Conservation (phyloP, 1,139 yeast species). For the Yamadazyma mexicana region DNA sequence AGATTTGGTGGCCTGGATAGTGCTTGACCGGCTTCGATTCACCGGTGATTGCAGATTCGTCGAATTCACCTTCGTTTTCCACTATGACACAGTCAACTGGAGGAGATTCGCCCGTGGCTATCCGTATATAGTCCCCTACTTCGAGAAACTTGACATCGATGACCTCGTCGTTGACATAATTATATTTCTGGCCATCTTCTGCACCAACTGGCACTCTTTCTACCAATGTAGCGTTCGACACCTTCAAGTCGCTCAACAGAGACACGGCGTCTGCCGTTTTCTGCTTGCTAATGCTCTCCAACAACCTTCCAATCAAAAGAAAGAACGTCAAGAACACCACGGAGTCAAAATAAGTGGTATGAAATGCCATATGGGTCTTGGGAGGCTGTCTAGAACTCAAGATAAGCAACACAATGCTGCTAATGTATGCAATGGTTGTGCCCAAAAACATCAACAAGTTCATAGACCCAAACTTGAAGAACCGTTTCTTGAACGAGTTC, state of each 20-base stretch:
- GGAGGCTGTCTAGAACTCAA: conserved; percentile 45
- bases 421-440: conserved; percentile 68
- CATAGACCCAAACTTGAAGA: conserved; percentile 78
- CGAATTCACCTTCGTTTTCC: conserved; percentile 61
- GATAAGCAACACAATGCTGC: conserved; percentile 59
- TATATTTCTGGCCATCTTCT: conserved; percentile 12
- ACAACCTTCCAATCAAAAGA: conserved; percentile 64
- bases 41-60: conserved; percentile 79
- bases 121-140: conserved; percentile 58
- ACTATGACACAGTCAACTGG: conserved; percentile 68
- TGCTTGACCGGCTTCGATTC: conserved; percentile 58
- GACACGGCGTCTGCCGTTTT: conserved; percentile 69
- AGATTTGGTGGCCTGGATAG: conserved; percentile 58
- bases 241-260: conserved; percentile 51
- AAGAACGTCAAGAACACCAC: conserved; percentile 75
- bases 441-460: conserved; percentile 70
- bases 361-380: conserved; percentile 39
- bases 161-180: conserved; percentile 30
- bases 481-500: conserved; percentile 54
- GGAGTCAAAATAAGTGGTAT: conserved; percentile 74
- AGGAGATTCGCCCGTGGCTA: conserved; percentile 70
- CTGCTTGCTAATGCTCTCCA: conserved; percentile 65
- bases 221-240: conserved; percentile 50
- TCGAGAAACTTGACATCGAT: conserved; percentile 58
- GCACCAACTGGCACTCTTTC: conserved; percentile 18